phyloP scores from a whole-genome alignment of 495 filamentous ascomycete species.

The Hyphodiscus hymeniophilus region DNA sequence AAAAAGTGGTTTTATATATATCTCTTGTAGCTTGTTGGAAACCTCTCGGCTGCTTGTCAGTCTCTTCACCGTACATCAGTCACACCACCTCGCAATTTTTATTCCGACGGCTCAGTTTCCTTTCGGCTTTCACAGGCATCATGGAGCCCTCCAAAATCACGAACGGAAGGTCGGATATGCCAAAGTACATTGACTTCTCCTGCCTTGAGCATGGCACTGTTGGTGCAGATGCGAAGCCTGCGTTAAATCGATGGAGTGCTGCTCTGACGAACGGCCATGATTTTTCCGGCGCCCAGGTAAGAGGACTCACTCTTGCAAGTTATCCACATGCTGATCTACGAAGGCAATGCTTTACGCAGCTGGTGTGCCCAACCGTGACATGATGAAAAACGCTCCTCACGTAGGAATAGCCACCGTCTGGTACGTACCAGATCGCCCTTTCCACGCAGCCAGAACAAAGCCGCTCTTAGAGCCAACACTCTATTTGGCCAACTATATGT shows the following conservation, averaged over 20 bases:
- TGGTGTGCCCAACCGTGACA: slow-evolving; percentile 71
- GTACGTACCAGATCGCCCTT: slow-evolving; percentile 16
- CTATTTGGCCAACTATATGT: too few relatives aligned
- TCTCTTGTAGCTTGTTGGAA: background rate
- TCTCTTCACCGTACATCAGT: too few relatives aligned
- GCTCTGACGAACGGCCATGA: slow-evolving; percentile 74
- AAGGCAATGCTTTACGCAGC: slow-evolving; percentile 96
- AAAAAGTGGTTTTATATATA: background rate
- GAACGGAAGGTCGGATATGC: slow-evolving; percentile 33
- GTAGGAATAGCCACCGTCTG: slow-evolving; percentile 47
- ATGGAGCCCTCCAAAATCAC: slow-evolving; percentile 21
- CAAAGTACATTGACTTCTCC: slow-evolving; percentile 56
- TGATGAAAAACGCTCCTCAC: slow-evolving; percentile 87
- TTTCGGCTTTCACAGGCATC: background rate
- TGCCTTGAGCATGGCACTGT: slow-evolving; percentile 46
- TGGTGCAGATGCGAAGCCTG: slow-evolving; percentile 47
- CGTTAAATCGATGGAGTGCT: slow-evolving; percentile 63
- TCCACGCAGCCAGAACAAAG: too few relatives aligned
- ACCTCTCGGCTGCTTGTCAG: background rate
- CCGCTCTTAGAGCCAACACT: too few relatives aligned
- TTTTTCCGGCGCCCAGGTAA: slow-evolving; percentile 84
- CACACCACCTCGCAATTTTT: too few relatives aligned
- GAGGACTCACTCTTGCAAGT: slow-evolving; percentile 15
- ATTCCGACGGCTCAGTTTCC: background rate
- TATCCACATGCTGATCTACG: slow-evolving; percentile 6